A percentile compares a stretch with the other conserved stretches of the same genome.
phyloP scores from a whole-genome alignment of 140 eudicot genomes.

The Senecio squalidus region DNA sequence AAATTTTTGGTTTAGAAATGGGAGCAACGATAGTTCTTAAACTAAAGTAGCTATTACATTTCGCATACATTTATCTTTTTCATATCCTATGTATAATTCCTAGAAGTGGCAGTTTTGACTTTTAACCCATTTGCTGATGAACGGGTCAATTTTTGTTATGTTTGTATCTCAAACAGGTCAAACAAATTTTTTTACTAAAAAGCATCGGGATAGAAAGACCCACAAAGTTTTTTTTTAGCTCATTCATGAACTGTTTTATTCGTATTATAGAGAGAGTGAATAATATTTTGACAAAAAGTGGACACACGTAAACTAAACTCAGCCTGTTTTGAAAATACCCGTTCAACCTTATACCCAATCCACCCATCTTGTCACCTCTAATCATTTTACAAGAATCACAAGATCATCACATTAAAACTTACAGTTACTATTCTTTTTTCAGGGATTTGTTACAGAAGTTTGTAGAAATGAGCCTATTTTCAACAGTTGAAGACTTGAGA shows the following conservation, averaged over 20 bases:
- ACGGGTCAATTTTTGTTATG: neutral
- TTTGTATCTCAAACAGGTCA: neutral
- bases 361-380: neutral
- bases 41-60: neutral
- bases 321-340: neutral
- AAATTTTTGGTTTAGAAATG: neutral
- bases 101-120: neutral
- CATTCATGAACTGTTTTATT: neutral
- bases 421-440: conserved; percentile 14
- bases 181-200: neutral
- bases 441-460: conserved; percentile 60
- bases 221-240: no score
- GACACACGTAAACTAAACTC: neutral
- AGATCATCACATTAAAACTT: conserved; percentile 1
- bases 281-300: neutral
- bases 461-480: conserved; percentile 36
- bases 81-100: neutral
- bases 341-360: neutral
- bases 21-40: conserved; percentile 3
- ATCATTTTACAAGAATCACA: neutral
- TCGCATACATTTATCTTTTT: neutral
- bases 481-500: conserved; percentile 24
- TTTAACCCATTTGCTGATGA: neutral
- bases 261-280: neutral
- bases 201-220: neutral